Base-by-base conservation (phyloP, 805 yeast genomes). In the Kodamaea neixiangensis region DNA sequence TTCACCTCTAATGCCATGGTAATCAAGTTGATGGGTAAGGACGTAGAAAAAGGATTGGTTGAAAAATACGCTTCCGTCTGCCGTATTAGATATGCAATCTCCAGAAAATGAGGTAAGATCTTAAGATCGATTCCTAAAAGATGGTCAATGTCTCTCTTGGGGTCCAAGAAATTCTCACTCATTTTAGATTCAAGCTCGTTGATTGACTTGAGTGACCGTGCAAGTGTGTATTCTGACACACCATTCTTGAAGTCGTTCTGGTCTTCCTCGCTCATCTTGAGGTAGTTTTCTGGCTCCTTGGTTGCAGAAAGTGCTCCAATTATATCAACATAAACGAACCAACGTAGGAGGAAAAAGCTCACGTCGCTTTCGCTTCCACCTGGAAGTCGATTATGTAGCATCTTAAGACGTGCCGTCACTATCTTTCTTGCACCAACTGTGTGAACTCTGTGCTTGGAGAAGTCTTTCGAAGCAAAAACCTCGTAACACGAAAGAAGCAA, bases 241-340 rank as follows among this genome's bases (percentile, higher is more conserved):
- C 41, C 41, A 17, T 19, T 17, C 3, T 17, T 17, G 19, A 19
- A 37, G 6, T 37, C 21, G 6, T 19, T 11, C 2, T 17, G 19
- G 7, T 21, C 34, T n/a, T 55, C 62, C 6, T 61, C 64, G 29
- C 55, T 54, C 0, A 57, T 55, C 11, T 62, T 55, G n/a, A 69
- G 59, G 49, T 69, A 67, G 57, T 67, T 69, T 37, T 65, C 62
- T 6, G 75, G 46, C 46, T 66, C 58, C 18, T 62, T 65, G 2
- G 87, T 77, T 0, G 89, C 77, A 1, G 88, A 80, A 19, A 87
- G 67, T 0, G 82, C 77, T 0, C 89, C 86, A 17, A 86, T 71
- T 2, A 85, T 79, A 58, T 85, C 90, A 31, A 84, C 67, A 59
- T 84, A 87, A 0, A 82, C 83, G 61, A 82, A 86, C 89, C 90